Evolutionary conservation across 495 filamentous ascomycete genomes (phyloP).

Genomic region (Lichenothelia convexa): DNA sequence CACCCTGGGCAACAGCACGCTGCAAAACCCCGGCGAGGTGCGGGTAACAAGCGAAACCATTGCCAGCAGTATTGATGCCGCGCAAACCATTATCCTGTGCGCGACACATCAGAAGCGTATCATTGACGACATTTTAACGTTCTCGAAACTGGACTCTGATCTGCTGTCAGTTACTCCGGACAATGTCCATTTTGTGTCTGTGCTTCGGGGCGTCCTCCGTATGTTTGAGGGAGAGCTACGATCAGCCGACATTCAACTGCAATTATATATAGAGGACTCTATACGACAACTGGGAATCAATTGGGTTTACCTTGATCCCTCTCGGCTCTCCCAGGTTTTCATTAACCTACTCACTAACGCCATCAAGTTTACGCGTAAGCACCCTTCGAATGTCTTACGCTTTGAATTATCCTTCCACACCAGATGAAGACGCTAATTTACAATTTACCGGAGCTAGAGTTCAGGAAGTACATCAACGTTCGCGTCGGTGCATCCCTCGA

Average conservation of each 20-base stretch:
- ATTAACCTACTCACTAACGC: slow-evolving; percentile 39
- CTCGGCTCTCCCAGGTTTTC: slow-evolving; percentile 20
- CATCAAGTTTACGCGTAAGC: slow-evolving; percentile 21
- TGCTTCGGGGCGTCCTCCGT: slow-evolving; percentile 6
- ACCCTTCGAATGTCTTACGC: no score
- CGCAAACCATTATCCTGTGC: slow-evolving; percentile 14
- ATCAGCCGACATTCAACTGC: slow-evolving; percentile 8
- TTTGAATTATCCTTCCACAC: no score
- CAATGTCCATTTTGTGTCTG: slow-evolving; percentile 5
- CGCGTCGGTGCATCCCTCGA: slow-evolving; percentile 13
- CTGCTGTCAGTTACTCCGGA: slow-evolving; percentile 13
- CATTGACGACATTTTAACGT: slow-evolving; percentile 16
- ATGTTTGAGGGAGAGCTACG: slow-evolving; percentile 14
- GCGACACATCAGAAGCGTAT: slow-evolving; percentile 15
- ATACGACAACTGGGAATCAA: slow-evolving; percentile 4
- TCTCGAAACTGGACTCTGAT: slow-evolving; percentile 16
- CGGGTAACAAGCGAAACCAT: slow-evolving; percentile 1
- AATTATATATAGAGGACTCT: slow-evolving; percentile 7
- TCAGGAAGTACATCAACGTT: slow-evolving; percentile 14
- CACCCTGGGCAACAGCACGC: not conserved
- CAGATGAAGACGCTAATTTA: no score
- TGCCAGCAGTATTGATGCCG: slow-evolving; percentile 7
- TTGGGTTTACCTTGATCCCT: slow-evolving; percentile 12
- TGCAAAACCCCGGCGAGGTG: not conserved
- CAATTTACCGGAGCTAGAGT: no score